Evolutionary conservation across 108 stramenopile genomes (phyloP).

Genomic region (Parmales sp.): DNA sequence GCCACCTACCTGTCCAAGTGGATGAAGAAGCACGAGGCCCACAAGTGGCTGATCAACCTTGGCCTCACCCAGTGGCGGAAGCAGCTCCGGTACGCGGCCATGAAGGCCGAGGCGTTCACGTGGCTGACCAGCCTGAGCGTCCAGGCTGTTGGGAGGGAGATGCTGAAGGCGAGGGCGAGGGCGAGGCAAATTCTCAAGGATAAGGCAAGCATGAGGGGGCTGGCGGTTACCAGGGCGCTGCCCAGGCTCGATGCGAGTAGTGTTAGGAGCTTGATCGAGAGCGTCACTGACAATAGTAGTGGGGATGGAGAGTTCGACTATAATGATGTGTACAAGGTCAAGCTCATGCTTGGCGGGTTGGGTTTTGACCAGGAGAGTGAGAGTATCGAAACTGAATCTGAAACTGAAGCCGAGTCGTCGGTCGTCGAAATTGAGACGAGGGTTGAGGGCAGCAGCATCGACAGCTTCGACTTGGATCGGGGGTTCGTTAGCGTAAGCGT

Average conservation of each 20-base stretch:
- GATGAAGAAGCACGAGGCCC: constrained; percentile 11
- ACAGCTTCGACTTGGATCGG: too few species aligned
- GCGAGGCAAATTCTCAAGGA: neutral
- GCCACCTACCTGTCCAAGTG: neutral
- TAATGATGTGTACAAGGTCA: neutral
- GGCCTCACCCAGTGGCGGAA: neutral
- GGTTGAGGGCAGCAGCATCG: too few species aligned
- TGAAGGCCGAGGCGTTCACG: neutral
- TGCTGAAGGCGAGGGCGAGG: neutral
- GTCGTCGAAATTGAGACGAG: too few species aligned
- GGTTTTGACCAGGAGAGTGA: too few species aligned
- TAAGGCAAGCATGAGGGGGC: neutral
- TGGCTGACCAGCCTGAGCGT: neutral
- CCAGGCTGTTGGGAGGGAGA: neutral
- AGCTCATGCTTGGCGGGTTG: neutral
- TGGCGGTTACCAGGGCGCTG: constrained; percentile 2
- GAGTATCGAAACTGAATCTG: too few species aligned
- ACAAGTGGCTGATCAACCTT: constrained; percentile 2
- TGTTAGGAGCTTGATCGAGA: neutral
- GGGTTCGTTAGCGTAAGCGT: too few species aligned
- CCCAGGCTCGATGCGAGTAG: neutral
- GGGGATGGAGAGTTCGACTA: neutral
- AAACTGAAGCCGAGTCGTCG: too few species aligned
- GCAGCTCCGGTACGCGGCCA: constrained; percentile 3
- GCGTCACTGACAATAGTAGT: neutral